Conservation (phyloP, 768 basidiomycete genomes). For the Mycena vitilis region DNA sequence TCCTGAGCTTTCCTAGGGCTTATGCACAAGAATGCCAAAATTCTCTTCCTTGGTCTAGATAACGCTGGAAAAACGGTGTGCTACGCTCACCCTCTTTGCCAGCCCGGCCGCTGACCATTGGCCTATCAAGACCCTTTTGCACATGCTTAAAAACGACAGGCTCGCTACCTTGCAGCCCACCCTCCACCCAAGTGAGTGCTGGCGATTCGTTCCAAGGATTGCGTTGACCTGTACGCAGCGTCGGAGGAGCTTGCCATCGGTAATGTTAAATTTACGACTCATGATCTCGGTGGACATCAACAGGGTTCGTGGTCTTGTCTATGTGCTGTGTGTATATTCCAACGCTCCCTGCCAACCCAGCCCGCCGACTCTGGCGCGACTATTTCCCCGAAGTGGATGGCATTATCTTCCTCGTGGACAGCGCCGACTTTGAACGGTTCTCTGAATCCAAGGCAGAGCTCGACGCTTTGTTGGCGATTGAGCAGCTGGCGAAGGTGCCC, state of each 20-base stretch:
- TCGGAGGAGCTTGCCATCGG: constrained; percentile 99
- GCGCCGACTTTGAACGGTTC: constrained; percentile 96
- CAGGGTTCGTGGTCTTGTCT: constrained; percentile 69
- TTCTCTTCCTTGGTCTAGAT: constrained; percentile 97
- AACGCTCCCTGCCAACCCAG: constrained; percentile 49
- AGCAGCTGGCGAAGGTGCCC: constrained; percentile 94
- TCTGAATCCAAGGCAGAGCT: constrained; percentile 97
- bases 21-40: constrained; percentile 98
- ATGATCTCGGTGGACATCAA: constrained; percentile 97
- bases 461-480: constrained; percentile 94
- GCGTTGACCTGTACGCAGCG: constrained; percentile 62
- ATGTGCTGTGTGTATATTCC: not conserved
- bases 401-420: constrained; percentile 98
- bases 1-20: constrained; percentile 64
- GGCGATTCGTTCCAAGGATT: constrained; percentile 3
- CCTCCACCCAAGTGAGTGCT: constrained; percentile 89
- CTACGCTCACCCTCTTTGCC: not conserved
- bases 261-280: constrained; percentile 98
- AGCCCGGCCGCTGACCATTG: not conserved
- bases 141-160: constrained; percentile 99
- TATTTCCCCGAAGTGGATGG: constrained; percentile 99
- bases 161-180: constrained; percentile 98
- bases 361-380: constrained; percentile 98
- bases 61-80: constrained; percentile 98
- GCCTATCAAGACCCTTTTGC: constrained; percentile 54